These are phyloP conservation scores for Cavenderia fasciculata DNA, from an alignment of 78 protist genomes.

Conservation along the genomic window DNA sequence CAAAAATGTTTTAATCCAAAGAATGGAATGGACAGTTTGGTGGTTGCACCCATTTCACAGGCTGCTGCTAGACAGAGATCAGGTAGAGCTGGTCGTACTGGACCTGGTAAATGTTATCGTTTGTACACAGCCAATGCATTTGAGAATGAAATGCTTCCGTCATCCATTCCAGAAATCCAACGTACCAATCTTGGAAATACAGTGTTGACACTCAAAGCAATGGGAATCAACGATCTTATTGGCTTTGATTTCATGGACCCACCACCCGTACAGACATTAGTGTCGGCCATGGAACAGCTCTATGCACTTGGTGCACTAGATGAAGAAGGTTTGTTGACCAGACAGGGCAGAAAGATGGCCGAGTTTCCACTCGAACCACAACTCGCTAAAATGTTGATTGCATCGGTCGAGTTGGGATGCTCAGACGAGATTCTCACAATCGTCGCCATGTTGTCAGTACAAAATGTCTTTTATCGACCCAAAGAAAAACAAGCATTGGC, in stretches of 20 bases:
- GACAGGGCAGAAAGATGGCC: slow-evolving; percentile 98
- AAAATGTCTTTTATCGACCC: slow-evolving; percentile 97
- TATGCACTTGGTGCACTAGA: slow-evolving; percentile 96
- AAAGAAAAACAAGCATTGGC: slow-evolving; percentile 96
- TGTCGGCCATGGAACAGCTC: slow-evolving; percentile 92
- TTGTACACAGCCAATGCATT: slow-evolving; percentile 91
- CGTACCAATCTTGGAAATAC: slow-evolving; percentile 96
- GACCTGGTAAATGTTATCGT: slow-evolving; percentile 94
- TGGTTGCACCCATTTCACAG: slow-evolving; percentile 96
- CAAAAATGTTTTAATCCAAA: slow-evolving; percentile 96
- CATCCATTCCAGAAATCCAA: slow-evolving; percentile 98
- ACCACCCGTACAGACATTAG: slow-evolving; percentile 95
- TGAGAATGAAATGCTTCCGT: slow-evolving; percentile 85
- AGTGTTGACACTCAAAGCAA: slow-evolving; percentile 96
- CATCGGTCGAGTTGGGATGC: slow-evolving; percentile 96
- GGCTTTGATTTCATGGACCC: slow-evolving; percentile 99
- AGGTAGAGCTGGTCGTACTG: slow-evolving; percentile 99
- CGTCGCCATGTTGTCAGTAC: slow-evolving; percentile 97
- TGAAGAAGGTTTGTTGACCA: slow-evolving; percentile 98
- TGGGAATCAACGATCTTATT: slow-evolving; percentile 95
- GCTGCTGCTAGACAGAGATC: slow-evolving; percentile 95
- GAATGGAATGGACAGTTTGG: slow-evolving; percentile 97
- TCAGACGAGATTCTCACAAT: slow-evolving; percentile 97
- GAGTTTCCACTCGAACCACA: slow-evolving; percentile 99
- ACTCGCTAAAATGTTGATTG: slow-evolving; percentile 94